Base-by-base conservation (phyloP, 1,284 basidiomycete species). In the Ustilago curta region DNA sequence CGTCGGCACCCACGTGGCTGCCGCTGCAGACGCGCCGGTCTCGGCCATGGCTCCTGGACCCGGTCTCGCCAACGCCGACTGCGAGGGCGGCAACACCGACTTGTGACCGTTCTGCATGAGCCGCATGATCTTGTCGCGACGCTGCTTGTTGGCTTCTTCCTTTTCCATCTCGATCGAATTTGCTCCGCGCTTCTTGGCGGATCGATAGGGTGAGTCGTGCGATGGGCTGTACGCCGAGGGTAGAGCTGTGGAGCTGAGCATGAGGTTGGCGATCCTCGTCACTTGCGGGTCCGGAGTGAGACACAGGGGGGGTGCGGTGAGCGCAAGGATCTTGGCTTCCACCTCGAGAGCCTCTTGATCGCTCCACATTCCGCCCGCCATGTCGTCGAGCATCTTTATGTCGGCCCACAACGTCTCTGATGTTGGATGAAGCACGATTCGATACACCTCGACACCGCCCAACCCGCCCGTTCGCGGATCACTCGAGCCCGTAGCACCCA, bases 261-360 rank as follows among this genome's bases (percentile, higher is more conserved):
- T 83, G 1, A 80, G 52, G 35, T 84, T 84, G 11, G 83, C 80
- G 29, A 84, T 84, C 11, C 80, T 63, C 16, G 74, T 77, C 0
- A 75, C 82, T 37, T 82, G 81, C 21, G 78, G 73, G 35, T 84
- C 82, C 0, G 82, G 78, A 7, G 74, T 70, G 14, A 84, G 76
- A 49, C 83, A 84, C 9, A 84, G 73, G 5, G 82, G 82, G 0
- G 83, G 80, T 3, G 81, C 72, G 1, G 83, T 84, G 2, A 83
- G 58, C 4, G 66, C 55, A 3, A 84, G 54, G 16, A 84, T 78
- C 59, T 70, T 79, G 39, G 78, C 70, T 55, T 84, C 83, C 23
- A 83, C 74, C 35, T 75, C 67, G 23, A 83, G 64, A 11, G 77
- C 83, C 42, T 84, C 81, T 40, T 81, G 75, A 44, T 84, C 83